Conservation (phyloP, 2,329 filamentous ascomycete species). For the Aspergillus tubingensis region DNA sequence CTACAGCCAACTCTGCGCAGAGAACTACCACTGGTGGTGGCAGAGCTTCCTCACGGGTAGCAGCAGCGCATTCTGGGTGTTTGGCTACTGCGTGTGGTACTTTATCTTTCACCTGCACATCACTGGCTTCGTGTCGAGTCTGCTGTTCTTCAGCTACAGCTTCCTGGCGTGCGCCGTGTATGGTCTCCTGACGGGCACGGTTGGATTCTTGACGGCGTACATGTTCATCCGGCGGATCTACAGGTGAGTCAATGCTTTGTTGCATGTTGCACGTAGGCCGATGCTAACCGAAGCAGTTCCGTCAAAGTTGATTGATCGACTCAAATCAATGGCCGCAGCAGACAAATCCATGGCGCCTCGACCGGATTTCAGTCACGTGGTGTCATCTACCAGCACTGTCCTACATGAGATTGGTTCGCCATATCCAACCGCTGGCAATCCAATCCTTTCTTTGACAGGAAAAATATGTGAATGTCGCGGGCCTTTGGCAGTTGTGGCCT, state of each 20-base stretch:
- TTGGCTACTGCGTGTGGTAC: constrained; percentile 81
- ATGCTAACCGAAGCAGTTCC: constrained; percentile 26
- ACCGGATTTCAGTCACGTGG: too few relatives aligned
- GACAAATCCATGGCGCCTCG: too few relatives aligned
- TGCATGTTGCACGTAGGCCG: background rate
- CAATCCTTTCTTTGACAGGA: background rate
- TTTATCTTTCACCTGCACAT: constrained; percentile 80
- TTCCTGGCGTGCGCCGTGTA: constrained; percentile 80
- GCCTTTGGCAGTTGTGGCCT: background rate
- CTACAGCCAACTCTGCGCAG: constrained; percentile 78
- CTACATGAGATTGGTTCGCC: too few relatives aligned
- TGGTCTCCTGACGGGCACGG: constrained; percentile 76
- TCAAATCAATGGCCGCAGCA: background rate
- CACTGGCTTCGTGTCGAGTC: constrained; percentile 72
- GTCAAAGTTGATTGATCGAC: constrained; percentile 37
- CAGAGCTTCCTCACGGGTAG: constrained; percentile 80
- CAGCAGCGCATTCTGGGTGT: constrained; percentile 77
- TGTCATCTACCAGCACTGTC: too few relatives aligned
- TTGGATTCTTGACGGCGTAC: constrained; percentile 83
- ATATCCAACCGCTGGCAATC: too few relatives aligned
- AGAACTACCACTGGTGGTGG: constrained; percentile 95
- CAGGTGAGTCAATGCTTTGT: constrained; percentile 54
- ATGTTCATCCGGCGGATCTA: constrained; percentile 83
- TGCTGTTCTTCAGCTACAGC: constrained; percentile 85
- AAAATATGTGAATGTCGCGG: background rate